phyloP scores from a whole-genome alignment of 352 stramenopile genomes.

The Pythium oligandrum region DNA sequence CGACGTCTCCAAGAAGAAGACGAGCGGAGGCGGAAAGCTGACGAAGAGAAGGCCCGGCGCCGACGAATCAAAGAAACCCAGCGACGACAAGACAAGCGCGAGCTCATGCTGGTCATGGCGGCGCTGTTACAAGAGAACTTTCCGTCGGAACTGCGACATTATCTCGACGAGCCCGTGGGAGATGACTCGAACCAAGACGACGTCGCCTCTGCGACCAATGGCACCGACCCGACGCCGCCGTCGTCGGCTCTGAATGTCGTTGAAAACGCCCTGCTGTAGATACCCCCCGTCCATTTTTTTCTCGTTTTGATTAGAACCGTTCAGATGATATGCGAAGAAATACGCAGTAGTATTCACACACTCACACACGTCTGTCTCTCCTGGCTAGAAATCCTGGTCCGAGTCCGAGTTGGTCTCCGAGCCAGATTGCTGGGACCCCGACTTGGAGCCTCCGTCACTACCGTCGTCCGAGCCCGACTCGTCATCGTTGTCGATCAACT shows the following conservation, averaged over 20 bases:
- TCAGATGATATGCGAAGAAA: conserved; percentile 1
- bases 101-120: conserved; percentile 51
- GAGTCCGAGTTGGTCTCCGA: conserved; percentile 78
- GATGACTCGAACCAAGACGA: conserved; percentile 4
- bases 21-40: conserved; percentile 24
- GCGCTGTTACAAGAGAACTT: conserved; percentile 42
- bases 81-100: conserved; percentile 31
- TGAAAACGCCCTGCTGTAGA: conserved; percentile 3
- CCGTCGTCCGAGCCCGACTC: conserved; percentile 46
- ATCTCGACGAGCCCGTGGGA: conserved; percentile 15
- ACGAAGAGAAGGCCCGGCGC: conserved; percentile 21
- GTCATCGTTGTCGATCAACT: conserved; percentile 85
- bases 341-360: conserved; percentile 6
- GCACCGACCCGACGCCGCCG: neutral
- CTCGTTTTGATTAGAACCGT: neutral
- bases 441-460: conserved; percentile 38
- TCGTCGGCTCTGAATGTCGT: neutral
- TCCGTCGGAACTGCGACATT: conserved; percentile 30
- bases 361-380: neutral
- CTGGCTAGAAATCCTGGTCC: conserved; percentile 71
- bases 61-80: conserved; percentile 29
- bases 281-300: too few relatives aligned
- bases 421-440: conserved; percentile 49
- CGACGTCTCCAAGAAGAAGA: conserved; percentile 28
- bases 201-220: neutral